Percentiles rank a stretch among this genome's conserved stretches.
phyloP scores from a whole-genome alignment of 2,329 filamentous ascomycete genomes.

The Stagonosporopsis rhizophila region DNA sequence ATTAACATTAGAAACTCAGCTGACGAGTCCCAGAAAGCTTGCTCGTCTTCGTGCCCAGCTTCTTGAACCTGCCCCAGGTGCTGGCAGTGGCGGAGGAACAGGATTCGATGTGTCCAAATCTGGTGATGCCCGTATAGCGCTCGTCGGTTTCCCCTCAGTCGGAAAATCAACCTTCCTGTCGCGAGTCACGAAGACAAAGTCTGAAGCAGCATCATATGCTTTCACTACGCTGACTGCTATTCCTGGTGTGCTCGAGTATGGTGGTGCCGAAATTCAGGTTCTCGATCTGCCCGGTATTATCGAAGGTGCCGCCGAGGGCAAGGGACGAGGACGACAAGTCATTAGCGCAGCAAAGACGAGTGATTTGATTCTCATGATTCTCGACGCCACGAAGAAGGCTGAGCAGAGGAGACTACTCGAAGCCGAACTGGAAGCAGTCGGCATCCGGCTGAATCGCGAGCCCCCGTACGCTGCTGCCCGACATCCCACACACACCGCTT shows the following conservation, averaged over 20 bases:
- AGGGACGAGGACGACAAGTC: constrained; percentile 93
- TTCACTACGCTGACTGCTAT: constrained; percentile 99
- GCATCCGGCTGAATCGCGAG: constrained; percentile 89
- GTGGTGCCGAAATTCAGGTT: constrained; percentile 96
- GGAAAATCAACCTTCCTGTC: constrained; percentile 99
- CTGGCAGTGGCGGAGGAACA: constrained; percentile 77
- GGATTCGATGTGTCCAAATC: constrained; percentile 93
- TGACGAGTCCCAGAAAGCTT: constrained; percentile 73
- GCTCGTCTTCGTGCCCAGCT: constrained; percentile 93
- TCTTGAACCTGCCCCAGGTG: constrained; percentile 83
- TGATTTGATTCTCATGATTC: constrained; percentile 94
- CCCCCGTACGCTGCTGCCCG: constrained; percentile 71
- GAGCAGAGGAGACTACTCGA: constrained; percentile 91
- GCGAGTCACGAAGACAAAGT: constrained; percentile 97
- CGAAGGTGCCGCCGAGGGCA: constrained; percentile 93
- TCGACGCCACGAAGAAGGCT: constrained; percentile 95
- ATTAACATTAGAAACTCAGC: constrained; percentile 7
- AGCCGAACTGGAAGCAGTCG: constrained; percentile 91
- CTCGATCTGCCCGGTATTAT: constrained; percentile 98
- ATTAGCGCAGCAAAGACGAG: constrained; percentile 98
- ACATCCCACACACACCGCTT: background rate
- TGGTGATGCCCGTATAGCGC: constrained; percentile 93
- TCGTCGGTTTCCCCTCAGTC: constrained; percentile 98
- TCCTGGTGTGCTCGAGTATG: constrained; percentile 95
- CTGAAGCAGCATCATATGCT: constrained; percentile 92